phyloP scores from a whole-genome alignment of 1,139 yeast genomes.

The Taphrina populina region DNA sequence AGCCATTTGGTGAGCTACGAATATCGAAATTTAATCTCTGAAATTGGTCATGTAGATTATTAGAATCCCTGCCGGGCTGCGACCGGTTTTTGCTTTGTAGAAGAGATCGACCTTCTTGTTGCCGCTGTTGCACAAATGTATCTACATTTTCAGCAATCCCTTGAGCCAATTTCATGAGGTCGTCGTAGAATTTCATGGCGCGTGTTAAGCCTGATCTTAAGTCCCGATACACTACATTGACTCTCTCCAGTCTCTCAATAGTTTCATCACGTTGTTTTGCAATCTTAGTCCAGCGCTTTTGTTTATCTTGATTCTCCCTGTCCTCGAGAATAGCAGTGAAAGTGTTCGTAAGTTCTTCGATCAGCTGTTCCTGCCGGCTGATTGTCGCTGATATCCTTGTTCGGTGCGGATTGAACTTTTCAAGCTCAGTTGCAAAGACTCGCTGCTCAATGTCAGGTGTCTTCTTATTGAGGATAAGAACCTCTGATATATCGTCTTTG shows the following conservation, averaged over 20 bases:
- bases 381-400: slow-evolving; percentile 67
- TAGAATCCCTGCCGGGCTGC: background rate
- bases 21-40: too few species aligned
- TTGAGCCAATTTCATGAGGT: slow-evolving; percentile 44
- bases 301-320: slow-evolving; percentile 47
- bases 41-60: slow-evolving; percentile 7
- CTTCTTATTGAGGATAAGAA: slow-evolving; percentile 66
- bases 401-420: slow-evolving; percentile 70
- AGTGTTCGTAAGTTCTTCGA: slow-evolving; percentile 57
- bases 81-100: background rate
- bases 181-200: slow-evolving; percentile 64
- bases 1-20: too few species aligned
- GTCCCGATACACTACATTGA: slow-evolving; percentile 57
- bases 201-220: slow-evolving; percentile 60
- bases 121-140: slow-evolving; percentile 10
- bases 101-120: slow-evolving; percentile 21
- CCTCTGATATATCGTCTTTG: slow-evolving; percentile 80
- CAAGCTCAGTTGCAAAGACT: slow-evolving; percentile 70
- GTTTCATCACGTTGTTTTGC: slow-evolving; percentile 48
- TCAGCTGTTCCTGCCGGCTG: slow-evolving; percentile 59
- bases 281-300: slow-evolving; percentile 47
- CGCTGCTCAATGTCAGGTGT: slow-evolving; percentile 57
- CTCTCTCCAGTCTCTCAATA: slow-evolving; percentile 53
- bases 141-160: slow-evolving; percentile 1
- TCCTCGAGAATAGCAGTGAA: slow-evolving; percentile 60